phyloP scores from a whole-genome alignment of 345 rosid genomes.

The Cardamine occulta region DNA sequence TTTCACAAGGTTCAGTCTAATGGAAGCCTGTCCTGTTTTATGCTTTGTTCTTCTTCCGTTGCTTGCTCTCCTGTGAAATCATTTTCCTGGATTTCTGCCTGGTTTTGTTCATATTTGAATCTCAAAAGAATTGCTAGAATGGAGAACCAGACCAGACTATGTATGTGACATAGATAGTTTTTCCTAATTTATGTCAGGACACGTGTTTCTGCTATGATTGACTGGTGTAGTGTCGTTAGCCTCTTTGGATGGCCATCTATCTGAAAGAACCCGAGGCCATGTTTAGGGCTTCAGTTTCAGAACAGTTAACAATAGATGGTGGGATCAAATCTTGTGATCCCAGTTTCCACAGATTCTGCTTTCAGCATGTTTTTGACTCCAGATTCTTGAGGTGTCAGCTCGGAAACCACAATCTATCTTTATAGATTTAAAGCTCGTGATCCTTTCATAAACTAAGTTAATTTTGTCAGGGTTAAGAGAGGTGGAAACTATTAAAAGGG shows the following conservation, averaged over 20 bases:
- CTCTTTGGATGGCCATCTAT: background rate
- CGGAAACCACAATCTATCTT: background rate
- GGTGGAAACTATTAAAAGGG: background rate
- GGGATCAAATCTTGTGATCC: constrained; percentile 15
- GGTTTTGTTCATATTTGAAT: constrained; percentile 5
- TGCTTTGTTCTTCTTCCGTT: constrained; percentile 16
- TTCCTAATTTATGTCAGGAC: constrained; percentile 14
- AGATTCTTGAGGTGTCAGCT: constrained; percentile 18
- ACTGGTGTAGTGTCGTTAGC: background rate
- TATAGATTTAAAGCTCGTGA: background rate
- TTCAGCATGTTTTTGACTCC: background rate
- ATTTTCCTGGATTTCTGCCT: constrained; percentile 20
- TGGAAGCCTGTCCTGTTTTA: constrained; percentile 28
- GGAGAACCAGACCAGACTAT: constrained; percentile 9
- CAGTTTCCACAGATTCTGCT: constrained; percentile 7
- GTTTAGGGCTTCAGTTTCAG: background rate
- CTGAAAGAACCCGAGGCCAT: background rate
- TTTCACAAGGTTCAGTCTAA: constrained; percentile 29
- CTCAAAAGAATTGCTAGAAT: background rate
- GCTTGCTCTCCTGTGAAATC: constrained; percentile 7
- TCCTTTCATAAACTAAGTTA: background rate
- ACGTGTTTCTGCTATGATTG: constrained; percentile 21
- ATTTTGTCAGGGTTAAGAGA: constrained; percentile 1
- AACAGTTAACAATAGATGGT: background rate
- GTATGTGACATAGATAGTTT: background rate